phyloP scores from a whole-genome alignment of 1,139 yeast genomes.

The Nakaseomyces uthaithaninus region DNA sequence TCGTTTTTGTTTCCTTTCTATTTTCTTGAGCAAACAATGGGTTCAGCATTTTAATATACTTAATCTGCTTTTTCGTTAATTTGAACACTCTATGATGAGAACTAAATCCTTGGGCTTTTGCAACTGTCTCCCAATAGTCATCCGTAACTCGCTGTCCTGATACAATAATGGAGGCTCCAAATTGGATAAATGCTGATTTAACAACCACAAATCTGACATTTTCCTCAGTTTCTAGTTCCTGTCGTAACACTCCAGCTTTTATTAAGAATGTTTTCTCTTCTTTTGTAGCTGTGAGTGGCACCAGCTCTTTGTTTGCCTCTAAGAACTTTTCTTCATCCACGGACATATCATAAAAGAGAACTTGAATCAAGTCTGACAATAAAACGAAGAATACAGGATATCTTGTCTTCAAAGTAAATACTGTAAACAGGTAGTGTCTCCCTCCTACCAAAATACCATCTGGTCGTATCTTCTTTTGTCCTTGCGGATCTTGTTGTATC shows the following conservation, averaged over 20 bases:
- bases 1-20: constrained; percentile 12
- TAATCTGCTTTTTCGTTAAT: constrained; percentile 16
- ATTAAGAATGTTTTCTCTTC: constrained; percentile 14
- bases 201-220: constrained; percentile 20
- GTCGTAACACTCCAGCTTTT: constrained; percentile 8
- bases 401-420: constrained; percentile 38
- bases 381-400: constrained; percentile 17
- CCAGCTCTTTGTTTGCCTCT: constrained; percentile 16
- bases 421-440: constrained; percentile 65
- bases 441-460: constrained; percentile 62
- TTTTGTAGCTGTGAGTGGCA: constrained; percentile 15
- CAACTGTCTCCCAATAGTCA: constrained; percentile 71
- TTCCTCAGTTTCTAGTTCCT: not conserved
- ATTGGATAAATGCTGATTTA: constrained; percentile 53
- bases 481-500: constrained; percentile 56
- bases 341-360: constrained; percentile 11
- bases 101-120: constrained; percentile 50
- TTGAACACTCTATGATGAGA: constrained; percentile 39
- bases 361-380: constrained; percentile 18
- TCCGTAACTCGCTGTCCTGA: constrained; percentile 61
- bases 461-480: constrained; percentile 62
- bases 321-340: constrained; percentile 15
- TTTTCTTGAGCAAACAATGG: constrained; percentile 14
- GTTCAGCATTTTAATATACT: constrained; percentile 15
- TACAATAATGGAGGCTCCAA: constrained; percentile 59